Base-by-base conservation (phyloP, 805 yeast genomes). In the Candida railenensis region DNA sequence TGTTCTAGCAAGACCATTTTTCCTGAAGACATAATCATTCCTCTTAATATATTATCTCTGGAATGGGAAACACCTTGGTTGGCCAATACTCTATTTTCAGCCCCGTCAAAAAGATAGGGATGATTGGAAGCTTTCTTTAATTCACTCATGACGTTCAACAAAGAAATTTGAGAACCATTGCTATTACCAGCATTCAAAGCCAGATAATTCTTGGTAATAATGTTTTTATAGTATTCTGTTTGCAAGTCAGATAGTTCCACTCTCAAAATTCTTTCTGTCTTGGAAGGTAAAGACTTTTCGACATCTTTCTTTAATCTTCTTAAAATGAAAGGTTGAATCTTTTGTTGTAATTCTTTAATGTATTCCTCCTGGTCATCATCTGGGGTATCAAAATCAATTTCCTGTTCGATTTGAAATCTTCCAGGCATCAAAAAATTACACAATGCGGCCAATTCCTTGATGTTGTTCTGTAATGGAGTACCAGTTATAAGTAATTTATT, bases 381-480 rank as follows among this genome's bases (percentile, higher is more conserved):
- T 22, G 95, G 96, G 25, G 86, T 79, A 57, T 90, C 97, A 63
- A 92, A 90, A 69, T 92, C 97, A 65, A 94, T 92, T 62, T 92
- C 98, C 65, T 88, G 95, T 52, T 91, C 96, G 54, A 94, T 92
- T 45, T 76, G 74, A 54, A 92, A 84, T 57, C 83, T 84, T 0
- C 98, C 98, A 0, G 99, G 99, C 96, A 90, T 91, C 60, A 94
- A 76, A 65, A 94, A 94, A 62, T 94, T 88, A 40, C 95, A 90
- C 52, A 94, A 76, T 0, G 99, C 98, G 2, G 96, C 97, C 55
- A 94, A 76, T 67, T 94, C 99, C 59, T 89, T 89, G 56, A 94
- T 85, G 63, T 94, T 94, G 61, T 94, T 94, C 65, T 94, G 99
- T 53, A 94, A 76, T 5, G 99, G 99, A 1, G 99, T 94, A 71